These are phyloP conservation scores for Myriosclerotinia scirpicola DNA, from an alignment of 2,329 filamentous ascomycete genomes.

Conservation along the genomic window DNA sequence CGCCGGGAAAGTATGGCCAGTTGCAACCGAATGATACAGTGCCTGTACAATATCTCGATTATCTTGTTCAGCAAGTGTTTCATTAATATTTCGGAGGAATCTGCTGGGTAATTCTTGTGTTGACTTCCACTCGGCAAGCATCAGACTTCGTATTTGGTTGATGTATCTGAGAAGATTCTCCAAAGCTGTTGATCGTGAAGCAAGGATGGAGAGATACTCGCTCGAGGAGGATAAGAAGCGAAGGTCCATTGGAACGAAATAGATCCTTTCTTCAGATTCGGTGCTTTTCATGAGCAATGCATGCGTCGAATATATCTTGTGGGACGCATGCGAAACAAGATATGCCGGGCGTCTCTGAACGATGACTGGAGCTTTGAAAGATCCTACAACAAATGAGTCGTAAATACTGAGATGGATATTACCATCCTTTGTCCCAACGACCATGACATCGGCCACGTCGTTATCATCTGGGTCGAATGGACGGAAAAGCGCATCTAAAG, in stretches of 20 bases:
- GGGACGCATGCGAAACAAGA: conserved; percentile 64
- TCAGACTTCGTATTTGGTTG: conserved; percentile 74
- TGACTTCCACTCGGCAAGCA: conserved; percentile 79
- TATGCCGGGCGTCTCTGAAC: conserved; percentile 34
- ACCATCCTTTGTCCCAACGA: conserved; percentile 71
- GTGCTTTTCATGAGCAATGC: conserved; percentile 61
- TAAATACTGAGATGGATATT: conserved; percentile 77
- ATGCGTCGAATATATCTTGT: conserved; percentile 74
- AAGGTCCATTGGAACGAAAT: conserved; percentile 77
- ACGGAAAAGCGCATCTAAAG: conserved; percentile 41
- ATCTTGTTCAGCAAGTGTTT: conserved; percentile 67
- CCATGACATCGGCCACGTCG: conserved; percentile 75
- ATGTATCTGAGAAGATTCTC: conserved; percentile 87
- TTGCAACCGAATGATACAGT: conserved; percentile 80
- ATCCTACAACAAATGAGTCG: conserved; percentile 79
- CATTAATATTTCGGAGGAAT: conserved; percentile 77
- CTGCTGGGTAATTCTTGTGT: conserved; percentile 74
- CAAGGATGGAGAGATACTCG: conserved; percentile 78
- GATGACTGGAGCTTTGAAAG: conserved; percentile 51
- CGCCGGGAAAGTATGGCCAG: conserved; percentile 72
- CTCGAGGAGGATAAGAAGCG: conserved; percentile 77
- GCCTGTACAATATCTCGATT: conserved; percentile 70
- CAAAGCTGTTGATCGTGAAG: conserved; percentile 82
- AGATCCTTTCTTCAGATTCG: conserved; percentile 46
- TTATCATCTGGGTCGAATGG: conserved; percentile 58